Evolutionary conservation across 345 rosid species (phyloP).

Genomic region (Aurinia saxatilis): DNA sequence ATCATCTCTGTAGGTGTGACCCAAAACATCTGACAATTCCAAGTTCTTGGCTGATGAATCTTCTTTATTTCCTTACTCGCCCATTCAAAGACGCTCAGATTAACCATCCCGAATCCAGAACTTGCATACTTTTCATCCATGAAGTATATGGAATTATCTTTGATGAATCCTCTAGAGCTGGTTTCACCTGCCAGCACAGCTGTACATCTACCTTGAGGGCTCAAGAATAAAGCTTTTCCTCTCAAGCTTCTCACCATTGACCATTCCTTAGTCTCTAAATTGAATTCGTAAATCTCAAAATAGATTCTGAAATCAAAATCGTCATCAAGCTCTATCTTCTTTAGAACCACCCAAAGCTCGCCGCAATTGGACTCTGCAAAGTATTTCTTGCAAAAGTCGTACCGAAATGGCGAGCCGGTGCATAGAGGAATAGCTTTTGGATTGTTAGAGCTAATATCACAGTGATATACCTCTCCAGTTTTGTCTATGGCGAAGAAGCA

Average conservation of each 20-base stretch:
- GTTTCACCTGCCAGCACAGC: neutral
- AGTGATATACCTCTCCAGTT: neutral
- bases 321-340: slow-evolving; percentile 18
- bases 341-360: slow-evolving; percentile 4
- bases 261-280: slow-evolving; percentile 8
- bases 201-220: slow-evolving; percentile 5
- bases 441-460: neutral
- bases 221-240: slow-evolving; percentile 19
- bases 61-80: neutral
- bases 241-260: slow-evolving; percentile 6
- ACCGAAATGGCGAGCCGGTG: neutral
- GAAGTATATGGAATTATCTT: slow-evolving; percentile 10
- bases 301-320: slow-evolving; percentile 10
- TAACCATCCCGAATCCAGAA: neutral
- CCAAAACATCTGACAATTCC: slow-evolving; percentile 23
- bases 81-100: slow-evolving; percentile 18
- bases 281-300: slow-evolving; percentile 14
- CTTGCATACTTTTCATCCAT: neutral
- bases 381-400: slow-evolving; percentile 19
- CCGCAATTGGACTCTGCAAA: slow-evolving; percentile 14
- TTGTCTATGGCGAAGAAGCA: slow-evolving; percentile 14
- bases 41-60: slow-evolving; percentile 6
- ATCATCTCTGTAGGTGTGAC: neutral
- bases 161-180: neutral
- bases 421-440: slow-evolving; percentile 6